These are phyloP conservation scores for Yamadazyma aaseri DNA, from an alignment of 1,139 yeast genomes.

Conservation along the genomic window DNA sequence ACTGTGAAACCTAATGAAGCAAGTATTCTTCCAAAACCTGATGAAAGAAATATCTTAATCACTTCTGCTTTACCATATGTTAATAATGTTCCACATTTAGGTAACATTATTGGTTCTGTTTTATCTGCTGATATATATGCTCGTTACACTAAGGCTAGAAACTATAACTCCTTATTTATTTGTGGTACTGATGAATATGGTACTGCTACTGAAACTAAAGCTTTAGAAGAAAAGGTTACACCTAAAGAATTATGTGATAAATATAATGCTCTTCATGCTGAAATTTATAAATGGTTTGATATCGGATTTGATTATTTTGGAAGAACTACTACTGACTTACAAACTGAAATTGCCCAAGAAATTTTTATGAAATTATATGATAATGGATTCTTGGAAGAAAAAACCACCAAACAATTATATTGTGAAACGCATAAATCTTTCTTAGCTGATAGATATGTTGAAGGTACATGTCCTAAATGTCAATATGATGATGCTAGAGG, in stretches of 20 bases:
- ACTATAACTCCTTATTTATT: constrained; percentile 78
- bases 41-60: constrained; percentile 77
- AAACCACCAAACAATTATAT: constrained; percentile 83
- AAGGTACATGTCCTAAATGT: constrained; percentile 97
- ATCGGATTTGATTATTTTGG: constrained; percentile 94
- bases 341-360: constrained; percentile 94
- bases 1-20: constrained; percentile 35
- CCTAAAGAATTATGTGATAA: constrained; percentile 90
- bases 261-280: constrained; percentile 80
- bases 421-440: constrained; percentile 89
- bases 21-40: constrained; percentile 54
- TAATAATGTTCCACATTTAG: constrained; percentile 96
- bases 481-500: constrained; percentile 96
- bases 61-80: constrained; percentile 98
- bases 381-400: constrained; percentile 80
- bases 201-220: constrained; percentile 98
- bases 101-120: constrained; percentile 94
- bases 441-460: constrained; percentile 95
- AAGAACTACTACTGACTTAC: constrained; percentile 88
- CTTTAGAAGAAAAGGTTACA: constrained; percentile 86
- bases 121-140: constrained; percentile 92
- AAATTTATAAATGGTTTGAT: constrained; percentile 95
- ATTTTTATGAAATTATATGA: constrained; percentile 74
- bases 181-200: constrained; percentile 99
- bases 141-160: constrained; percentile 85